These are phyloP conservation scores for Stentor roeselii DNA, from an alignment of 73 alveolate genomes.

Conservation along the genomic window DNA sequence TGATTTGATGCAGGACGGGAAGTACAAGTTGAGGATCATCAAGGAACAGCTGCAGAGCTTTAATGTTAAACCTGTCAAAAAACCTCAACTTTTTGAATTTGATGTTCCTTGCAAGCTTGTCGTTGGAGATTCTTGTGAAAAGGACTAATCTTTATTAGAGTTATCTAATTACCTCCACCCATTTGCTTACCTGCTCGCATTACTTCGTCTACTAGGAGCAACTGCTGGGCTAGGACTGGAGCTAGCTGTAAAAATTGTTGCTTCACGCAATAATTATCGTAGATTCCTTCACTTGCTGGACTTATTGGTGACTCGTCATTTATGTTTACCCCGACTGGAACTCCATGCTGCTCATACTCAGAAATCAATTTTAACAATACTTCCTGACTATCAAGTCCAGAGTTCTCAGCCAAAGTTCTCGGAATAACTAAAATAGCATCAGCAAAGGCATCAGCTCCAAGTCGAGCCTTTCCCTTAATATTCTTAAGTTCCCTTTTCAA, in stretches of 20 bases:
- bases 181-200: constrained; percentile 97
- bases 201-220: constrained; percentile 96
- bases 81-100: constrained; percentile 29
- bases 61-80: constrained; percentile 25
- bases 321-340: constrained; percentile 43
- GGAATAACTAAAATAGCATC: constrained; percentile 95
- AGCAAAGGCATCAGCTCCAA: constrained; percentile 92
- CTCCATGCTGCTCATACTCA: constrained; percentile 14
- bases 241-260: constrained; percentile 87
- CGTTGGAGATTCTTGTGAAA: no score
- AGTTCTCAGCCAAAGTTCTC: constrained; percentile 90
- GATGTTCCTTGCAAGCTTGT: no score
- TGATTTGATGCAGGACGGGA: constrained; percentile 18
- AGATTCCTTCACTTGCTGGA: constrained; percentile 76
- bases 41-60: constrained; percentile 3
- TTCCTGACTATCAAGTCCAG: constrained; percentile 92
- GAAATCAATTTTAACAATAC: neutral
- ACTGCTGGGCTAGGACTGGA: constrained; percentile 95
- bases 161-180: constrained; percentile 27
- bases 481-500: constrained; percentile 56
- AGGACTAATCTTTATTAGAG: no score
- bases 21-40: constrained; percentile 1
- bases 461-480: constrained; percentile 76
- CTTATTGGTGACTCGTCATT: constrained; percentile 64
- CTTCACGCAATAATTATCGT: constrained; percentile 94